Conservation (phyloP, 495 filamentous ascomycete species). For the Penicillium verhagenii region DNA sequence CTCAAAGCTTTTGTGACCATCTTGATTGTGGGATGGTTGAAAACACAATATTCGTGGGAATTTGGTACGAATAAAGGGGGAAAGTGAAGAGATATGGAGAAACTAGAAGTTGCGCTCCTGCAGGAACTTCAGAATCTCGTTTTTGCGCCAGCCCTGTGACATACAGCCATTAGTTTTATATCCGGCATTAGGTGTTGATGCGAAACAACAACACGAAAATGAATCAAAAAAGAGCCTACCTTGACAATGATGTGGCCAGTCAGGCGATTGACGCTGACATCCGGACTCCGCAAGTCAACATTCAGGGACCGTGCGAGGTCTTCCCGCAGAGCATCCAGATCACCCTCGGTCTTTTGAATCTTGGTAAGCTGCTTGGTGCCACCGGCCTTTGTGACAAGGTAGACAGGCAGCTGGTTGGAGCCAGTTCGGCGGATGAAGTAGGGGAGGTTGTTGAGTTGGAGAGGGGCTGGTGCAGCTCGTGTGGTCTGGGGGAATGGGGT, state of each 20-base stretch:
- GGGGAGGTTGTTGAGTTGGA: constrained; percentile 47
- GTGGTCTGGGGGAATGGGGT: constrained; percentile 27
- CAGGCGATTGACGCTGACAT: constrained; percentile 56
- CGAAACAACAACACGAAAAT: background rate
- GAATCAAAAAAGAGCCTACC: constrained; percentile 36
- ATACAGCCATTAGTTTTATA: background rate
- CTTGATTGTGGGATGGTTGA: background rate
- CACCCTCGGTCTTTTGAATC: constrained; percentile 77
- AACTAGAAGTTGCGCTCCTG: constrained; percentile 47
- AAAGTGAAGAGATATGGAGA: background rate
- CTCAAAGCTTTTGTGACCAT: constrained; percentile 4
- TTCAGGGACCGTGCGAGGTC: constrained; percentile 50
- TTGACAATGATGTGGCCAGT: constrained; percentile 65
- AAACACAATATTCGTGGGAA: background rate
- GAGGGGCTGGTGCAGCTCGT: constrained; percentile 18
- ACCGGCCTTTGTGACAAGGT: constrained; percentile 68
- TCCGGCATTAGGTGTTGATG: background rate
- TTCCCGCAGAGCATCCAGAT: constrained; percentile 52
- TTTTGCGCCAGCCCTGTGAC: constrained; percentile 51
- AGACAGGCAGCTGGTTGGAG: constrained; percentile 75
- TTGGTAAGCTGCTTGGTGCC: constrained; percentile 74
- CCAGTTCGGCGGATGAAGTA: constrained; percentile 75
- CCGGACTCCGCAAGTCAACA: constrained; percentile 38
- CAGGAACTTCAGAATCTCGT: constrained; percentile 48
- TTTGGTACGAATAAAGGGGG: background rate